phyloP scores from a whole-genome alignment of 1,284 basidiomycete species.

The Ceraceosorus bombacis region DNA sequence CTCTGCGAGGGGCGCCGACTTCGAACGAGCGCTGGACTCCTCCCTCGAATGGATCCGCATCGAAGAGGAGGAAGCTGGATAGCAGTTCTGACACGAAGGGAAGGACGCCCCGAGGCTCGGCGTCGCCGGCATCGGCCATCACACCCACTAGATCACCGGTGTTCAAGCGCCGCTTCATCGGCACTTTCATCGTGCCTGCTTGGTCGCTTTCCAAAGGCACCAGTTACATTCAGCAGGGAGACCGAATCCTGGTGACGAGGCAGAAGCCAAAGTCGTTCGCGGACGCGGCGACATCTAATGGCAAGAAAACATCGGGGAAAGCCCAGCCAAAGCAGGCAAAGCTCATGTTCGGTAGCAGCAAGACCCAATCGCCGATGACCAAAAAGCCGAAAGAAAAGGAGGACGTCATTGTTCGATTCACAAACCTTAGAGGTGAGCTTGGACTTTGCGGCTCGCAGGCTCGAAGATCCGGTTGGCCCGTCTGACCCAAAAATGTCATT shows the following conservation, averaged over 20 bases:
- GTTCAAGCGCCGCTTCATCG: slow-evolving; percentile 23
- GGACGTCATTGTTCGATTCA: slow-evolving; percentile 44
- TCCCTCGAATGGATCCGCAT: no score
- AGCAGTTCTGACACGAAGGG: no score
- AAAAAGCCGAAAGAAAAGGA: slow-evolving; percentile 31
- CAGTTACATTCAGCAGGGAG: slow-evolving; percentile 35
- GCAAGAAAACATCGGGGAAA: slow-evolving; percentile 10
- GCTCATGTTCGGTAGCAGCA: slow-evolving; percentile 23
- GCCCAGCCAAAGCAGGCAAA: slow-evolving; percentile 30
- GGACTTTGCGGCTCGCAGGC: no score
- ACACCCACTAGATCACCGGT: no score
- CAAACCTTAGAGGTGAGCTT: slow-evolving; percentile 31
- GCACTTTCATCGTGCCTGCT: slow-evolving; percentile 41
- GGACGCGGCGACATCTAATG: slow-evolving; percentile 3
- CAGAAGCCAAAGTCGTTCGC: slow-evolving; percentile 23
- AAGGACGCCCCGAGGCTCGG: no score
- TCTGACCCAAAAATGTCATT: no score
- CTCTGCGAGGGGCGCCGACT: no score
- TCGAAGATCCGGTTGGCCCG: no score
- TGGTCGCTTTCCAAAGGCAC: slow-evolving; percentile 43
- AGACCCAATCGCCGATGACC: slow-evolving; percentile 1
- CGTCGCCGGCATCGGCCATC: no score
- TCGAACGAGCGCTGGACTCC: no score
- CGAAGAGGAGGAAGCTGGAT: no score
- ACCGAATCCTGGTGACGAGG: slow-evolving; percentile 33